Evolutionary conservation across 805 yeast species (phyloP), one percentile per base, ranked within the genome.

Genomic region (Danielozyma ontarioensis): DNA sequence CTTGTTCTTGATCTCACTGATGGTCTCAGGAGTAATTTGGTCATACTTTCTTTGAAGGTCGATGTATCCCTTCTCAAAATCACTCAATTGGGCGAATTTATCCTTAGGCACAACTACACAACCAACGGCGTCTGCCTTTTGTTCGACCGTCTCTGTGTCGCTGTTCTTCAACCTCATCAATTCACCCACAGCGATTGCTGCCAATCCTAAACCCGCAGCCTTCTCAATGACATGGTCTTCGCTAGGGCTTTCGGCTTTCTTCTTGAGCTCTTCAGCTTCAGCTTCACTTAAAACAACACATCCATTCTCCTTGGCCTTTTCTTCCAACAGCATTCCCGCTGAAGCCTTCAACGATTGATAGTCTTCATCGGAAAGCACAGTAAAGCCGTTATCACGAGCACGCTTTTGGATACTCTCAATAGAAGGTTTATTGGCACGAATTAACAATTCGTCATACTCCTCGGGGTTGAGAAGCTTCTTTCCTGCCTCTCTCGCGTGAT

Each of bases 381-480:
- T 26, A 16, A 23, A 37, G 5, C 52, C 59, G n/a, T 40, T 35
- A 41, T 25, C 28, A 4, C 40, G 44, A 2, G 71, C 66, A 32
- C 54, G 37, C 30, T 45, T 46, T 17, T 43, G 50, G 14, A 72
- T 39, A 26, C 52, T 58, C 0, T 55, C 62, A 4, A 50, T 24
- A 1, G 60, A 41, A 16, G 64, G 66, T 5, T 40, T 26, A 14
- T 49, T 44, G 8, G 40, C 42, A 11, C 28, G 28, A 1, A 40
- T 17, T 18, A 48, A 40, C 25, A 59, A 31, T 1, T 35, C 32
- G 23, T 50, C 43, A 19, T 50, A 45, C 16, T 57, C 60, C 3
- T 45, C 48, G n/a, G 39, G 31, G 11, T 46, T 32, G 5, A 64
- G 30, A 10, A 61, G 31, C 21, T 39, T 36, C 22, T 44, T 36